Percentiles rank a stretch among this genome's conserved stretches.
phyloP scores from a whole-genome alignment of 2,329 filamentous ascomycete species.

The Aspergillus candidus region DNA sequence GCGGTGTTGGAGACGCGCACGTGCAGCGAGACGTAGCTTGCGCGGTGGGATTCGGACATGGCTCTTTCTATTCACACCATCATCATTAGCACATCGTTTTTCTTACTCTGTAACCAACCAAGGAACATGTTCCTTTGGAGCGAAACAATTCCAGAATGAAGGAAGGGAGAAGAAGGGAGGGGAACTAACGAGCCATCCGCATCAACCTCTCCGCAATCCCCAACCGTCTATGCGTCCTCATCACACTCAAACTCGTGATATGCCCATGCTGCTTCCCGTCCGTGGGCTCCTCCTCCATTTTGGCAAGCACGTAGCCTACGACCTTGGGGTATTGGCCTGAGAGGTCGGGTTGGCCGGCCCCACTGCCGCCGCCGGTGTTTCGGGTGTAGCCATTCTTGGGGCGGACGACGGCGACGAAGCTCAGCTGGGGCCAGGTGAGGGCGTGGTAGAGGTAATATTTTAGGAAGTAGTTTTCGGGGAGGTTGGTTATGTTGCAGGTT shows the following conservation, averaged over 20 bases:
- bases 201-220: slow-evolving; percentile 97
- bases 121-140: no score
- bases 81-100: no score
- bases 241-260: slow-evolving; percentile 91
- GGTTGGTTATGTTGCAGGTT: slow-evolving; percentile 96
- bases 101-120: no score
- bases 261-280: slow-evolving; percentile 92
- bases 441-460: slow-evolving; percentile 99
- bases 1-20: slow-evolving; percentile 91
- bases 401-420: slow-evolving; percentile 91
- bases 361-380: slow-evolving; percentile 67
- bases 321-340: slow-evolving; percentile 76
- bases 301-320: slow-evolving; percentile 97
- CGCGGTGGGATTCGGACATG: slow-evolving; percentile 92
- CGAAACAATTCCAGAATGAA: slow-evolving; percentile 4
- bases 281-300: slow-evolving; percentile 97
- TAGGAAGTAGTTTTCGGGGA: slow-evolving; percentile 99
- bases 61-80: slow-evolving; percentile 61
- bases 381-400: slow-evolving; percentile 67
- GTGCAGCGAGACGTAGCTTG: slow-evolving; percentile 90
- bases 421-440: slow-evolving; percentile 94
- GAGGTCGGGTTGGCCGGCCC: slow-evolving; percentile 14
- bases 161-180: neutral
- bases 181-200: slow-evolving; percentile 71
- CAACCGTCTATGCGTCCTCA: slow-evolving; percentile 86